These are phyloP conservation scores for Pichia sp. DNA, from an alignment of 1,139 yeast species.

Conservation along the genomic window DNA sequence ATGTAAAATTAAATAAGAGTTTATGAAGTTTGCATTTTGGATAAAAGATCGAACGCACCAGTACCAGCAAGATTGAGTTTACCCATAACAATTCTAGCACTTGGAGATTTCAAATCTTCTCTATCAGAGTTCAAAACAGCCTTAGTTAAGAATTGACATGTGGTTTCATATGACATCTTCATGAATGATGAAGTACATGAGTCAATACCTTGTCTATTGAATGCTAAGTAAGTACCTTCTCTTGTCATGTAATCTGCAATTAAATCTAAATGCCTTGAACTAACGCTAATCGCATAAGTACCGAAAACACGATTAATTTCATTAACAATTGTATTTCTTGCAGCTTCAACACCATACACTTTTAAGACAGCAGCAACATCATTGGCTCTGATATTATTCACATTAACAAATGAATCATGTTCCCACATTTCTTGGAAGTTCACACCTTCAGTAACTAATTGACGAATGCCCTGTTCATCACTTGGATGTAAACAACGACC, in stretches of 20 bases:
- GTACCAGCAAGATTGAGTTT: constrained; percentile 91
- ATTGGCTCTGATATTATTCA: constrained; percentile 82
- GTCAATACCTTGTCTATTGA: constrained; percentile 97
- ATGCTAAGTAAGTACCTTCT: constrained; percentile 94
- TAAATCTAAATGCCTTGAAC: constrained; percentile 88
- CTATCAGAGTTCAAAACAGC: constrained; percentile 90
- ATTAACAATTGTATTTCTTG: constrained; percentile 92
- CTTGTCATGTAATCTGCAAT: constrained; percentile 99
- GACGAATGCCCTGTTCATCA: constrained; percentile 58
- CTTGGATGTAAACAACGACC: constrained; percentile 91
- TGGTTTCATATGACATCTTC: constrained; percentile 99
- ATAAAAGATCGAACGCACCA: constrained; percentile 86
- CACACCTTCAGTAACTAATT: constrained; percentile 94
- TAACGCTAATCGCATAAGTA: constrained; percentile 91
- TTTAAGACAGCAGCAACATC: constrained; percentile 85
- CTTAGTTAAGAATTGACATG: constrained; percentile 93
- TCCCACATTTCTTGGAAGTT: constrained; percentile 98
- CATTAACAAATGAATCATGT: constrained; percentile 85
- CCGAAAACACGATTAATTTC: constrained; percentile 96
- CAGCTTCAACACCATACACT: constrained; percentile 98
- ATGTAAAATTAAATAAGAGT: neutral
- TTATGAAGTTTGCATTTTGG: constrained; percentile 44
- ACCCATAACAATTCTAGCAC: constrained; percentile 93
- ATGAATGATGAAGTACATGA: constrained; percentile 90
- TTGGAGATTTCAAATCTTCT: constrained; percentile 86